These are phyloP conservation scores for Theileria equi DNA, from an alignment of 169 alveolate species.

Conservation along the genomic window DNA sequence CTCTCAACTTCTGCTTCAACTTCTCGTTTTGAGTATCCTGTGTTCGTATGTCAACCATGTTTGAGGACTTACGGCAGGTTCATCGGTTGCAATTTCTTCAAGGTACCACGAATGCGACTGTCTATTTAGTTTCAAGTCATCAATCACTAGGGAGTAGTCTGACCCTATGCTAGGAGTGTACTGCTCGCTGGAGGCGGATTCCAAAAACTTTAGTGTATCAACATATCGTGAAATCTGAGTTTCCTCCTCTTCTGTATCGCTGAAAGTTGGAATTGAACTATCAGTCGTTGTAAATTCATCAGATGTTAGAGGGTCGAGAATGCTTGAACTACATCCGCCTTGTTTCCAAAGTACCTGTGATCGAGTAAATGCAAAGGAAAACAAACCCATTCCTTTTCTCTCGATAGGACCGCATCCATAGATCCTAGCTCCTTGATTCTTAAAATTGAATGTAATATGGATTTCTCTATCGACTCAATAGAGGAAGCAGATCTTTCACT, in stretches of 20 bases:
- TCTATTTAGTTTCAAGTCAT: conserved; percentile 29
- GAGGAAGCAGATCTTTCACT: conserved; percentile 43
- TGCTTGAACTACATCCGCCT: conserved; percentile 23
- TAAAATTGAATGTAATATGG: conserved; percentile 10
- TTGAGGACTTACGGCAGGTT: conserved; percentile 1
- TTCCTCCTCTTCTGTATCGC: no score
- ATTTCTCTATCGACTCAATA: conserved; percentile 38
- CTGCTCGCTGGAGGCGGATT: no score
- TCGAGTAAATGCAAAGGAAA: neutral
- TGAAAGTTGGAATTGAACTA: neutral
- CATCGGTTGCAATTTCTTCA: conserved; percentile 1
- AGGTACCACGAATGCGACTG: conserved; percentile 55
- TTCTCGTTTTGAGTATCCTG: conserved; percentile 20
- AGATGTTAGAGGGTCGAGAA: conserved; percentile 6
- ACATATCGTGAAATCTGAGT: neutral
- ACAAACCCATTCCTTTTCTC: conserved; percentile 64
- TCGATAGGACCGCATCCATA: conserved; percentile 1
- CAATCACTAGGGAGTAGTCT: conserved; percentile 15
- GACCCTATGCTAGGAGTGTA: no score
- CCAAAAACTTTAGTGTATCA: no score
- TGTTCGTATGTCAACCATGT: neutral
- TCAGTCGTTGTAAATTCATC: conserved; percentile 4
- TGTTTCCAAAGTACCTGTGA: conserved; percentile 52
- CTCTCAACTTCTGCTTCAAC: conserved; percentile 62
- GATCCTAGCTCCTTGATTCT: conserved; percentile 28